phyloP scores from a whole-genome alignment of 768 basidiomycete genomes.

The Pleurotus salmoneostramineus region DNA sequence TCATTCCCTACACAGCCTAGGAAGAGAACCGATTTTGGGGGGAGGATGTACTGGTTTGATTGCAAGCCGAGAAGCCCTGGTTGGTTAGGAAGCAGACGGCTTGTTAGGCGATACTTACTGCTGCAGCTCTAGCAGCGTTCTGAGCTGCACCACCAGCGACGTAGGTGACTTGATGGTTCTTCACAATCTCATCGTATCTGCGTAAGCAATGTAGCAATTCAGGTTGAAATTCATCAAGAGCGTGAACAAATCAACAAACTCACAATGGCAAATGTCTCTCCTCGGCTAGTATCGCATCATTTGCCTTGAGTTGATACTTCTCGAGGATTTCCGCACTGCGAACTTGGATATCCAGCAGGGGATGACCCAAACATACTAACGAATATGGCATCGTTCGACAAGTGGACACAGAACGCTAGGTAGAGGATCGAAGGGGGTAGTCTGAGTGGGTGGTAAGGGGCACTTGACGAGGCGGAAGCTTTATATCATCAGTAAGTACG shows the following conservation, averaged over 20 bases:
- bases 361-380: conserved; percentile 91
- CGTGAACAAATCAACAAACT: conserved; percentile 18
- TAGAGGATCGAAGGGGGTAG: too few relatives aligned
- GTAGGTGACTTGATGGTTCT: conserved; percentile 72
- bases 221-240: not conserved
- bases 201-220: not conserved
- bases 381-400: not conserved
- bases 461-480: too few relatives aligned
- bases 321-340: conserved; percentile 73
- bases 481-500: too few relatives aligned
- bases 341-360: conserved; percentile 94
- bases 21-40: conserved; percentile 84
- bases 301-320: conserved; percentile 87
- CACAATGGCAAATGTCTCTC: conserved; percentile 84
- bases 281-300: conserved; percentile 93
- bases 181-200: conserved; percentile 87
- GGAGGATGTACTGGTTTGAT: conserved; percentile 74
- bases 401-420: too few relatives aligned
- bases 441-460: too few relatives aligned
- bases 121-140: conserved; percentile 93
- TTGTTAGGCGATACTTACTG: conserved; percentile 48
- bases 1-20: conserved; percentile 92
- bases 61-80: not conserved
- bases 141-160: conserved; percentile 96
- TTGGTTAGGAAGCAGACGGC: not conserved